Evolutionary conservation across 176 grass and related monocot genomes (phyloP), one percentile per base, ranked within the genome.

Genomic region (Thalia dealbata): DNA sequence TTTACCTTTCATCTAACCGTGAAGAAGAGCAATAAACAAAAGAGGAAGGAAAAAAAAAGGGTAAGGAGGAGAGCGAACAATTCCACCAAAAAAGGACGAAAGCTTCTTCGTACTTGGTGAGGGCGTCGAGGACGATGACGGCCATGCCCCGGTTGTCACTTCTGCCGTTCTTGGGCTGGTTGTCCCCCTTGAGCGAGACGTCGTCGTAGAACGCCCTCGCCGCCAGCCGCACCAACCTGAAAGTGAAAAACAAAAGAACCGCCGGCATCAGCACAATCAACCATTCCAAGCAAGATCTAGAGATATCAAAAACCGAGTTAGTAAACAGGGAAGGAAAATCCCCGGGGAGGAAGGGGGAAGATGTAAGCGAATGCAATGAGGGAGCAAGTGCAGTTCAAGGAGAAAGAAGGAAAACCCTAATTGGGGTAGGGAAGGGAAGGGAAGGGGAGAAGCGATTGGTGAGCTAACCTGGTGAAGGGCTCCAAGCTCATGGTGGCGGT

Each of bases 91-190:
- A 67, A 18, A 50, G 27, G 14, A 70, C 16, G 4, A 38, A 38
- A 1, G 32, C 32, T 4, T n/a, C 11, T 35, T 6, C 30, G 48
- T 73, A 92, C 92, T 84, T 92, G 52, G 89, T 89, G 61, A 96
- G 92, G 0, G 86, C 86, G 44, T 96, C 92, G 16, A 96, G 84
- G 43, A 96, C 92, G 21, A 96, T 89, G 50, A 96, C 89, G 48
- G 92, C 92, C 86, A 96, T 96, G 29, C 92, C 92, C 42, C 92
- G 79, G 83, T 96, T 96, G 80, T 96, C 92, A 15, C 92, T 86
- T 16, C 89, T 85, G 65, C 89, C 86, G 29, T 81, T 87, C 82
- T 96, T 96, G 52, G 89, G 84, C 77, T 92, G 92, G 80, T 87
- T 96, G 56, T 89, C 92, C 32, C 92, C 92, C 78, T 96, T 96